A percentile compares a stretch with the other conserved stretches of the same genome.
Evolutionary conservation across 352 stramenopile genomes (phyloP).

Genomic region (Halophytophthora polymorphica): DNA sequence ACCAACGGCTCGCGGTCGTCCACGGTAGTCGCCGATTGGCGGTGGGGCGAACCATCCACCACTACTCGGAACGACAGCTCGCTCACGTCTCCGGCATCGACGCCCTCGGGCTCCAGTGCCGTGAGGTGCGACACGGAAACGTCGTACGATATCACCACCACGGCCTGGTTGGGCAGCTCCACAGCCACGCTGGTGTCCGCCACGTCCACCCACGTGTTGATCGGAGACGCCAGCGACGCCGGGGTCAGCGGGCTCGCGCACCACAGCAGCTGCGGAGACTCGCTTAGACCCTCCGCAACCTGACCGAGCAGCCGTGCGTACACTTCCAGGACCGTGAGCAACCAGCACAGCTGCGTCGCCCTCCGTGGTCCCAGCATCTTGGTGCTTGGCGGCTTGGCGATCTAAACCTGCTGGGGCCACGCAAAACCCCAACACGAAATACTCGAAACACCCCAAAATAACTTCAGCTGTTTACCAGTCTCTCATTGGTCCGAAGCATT

Average conservation of each 20-base stretch:
- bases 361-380: too few species aligned
- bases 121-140: conserved; percentile 52
- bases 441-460: too few species aligned
- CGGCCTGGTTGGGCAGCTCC: conserved; percentile 53
- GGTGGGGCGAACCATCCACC: conserved; percentile 52
- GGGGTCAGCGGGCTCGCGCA: conserved; percentile 50
- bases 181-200: conserved; percentile 43
- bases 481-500: too few species aligned
- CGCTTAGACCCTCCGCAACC: conserved; percentile 9
- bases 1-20: conserved; percentile 59
- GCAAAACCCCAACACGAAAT: too few species aligned
- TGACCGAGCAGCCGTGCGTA: neutral
- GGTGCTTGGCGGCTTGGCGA: too few species aligned
- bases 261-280: conserved; percentile 60
- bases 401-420: too few species aligned
- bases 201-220: conserved; percentile 54
- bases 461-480: too few species aligned
- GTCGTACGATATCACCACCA: conserved; percentile 71
- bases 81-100: conserved; percentile 26
- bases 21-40: conserved; percentile 61
- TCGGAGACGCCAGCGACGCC: conserved; percentile 22
- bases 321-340: conserved; percentile 1
- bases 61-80: conserved; percentile 64
- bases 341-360: too few species aligned
- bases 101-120: conserved; percentile 6